Base-by-base conservation (phyloP, 371 early-diverging fungal genomes). In the Dichotomocladium elegans region DNA sequence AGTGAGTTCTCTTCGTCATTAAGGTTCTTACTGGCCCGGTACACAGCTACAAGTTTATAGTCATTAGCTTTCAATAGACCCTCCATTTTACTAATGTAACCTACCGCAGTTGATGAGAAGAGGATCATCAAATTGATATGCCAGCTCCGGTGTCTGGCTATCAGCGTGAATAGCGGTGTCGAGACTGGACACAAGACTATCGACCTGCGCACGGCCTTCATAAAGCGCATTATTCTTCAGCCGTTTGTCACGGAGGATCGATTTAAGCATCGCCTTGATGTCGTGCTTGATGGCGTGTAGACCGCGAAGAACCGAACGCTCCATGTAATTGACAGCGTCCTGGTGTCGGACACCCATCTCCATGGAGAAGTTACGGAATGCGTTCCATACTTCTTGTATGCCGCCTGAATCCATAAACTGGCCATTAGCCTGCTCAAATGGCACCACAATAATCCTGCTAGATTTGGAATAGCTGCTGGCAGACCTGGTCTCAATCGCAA, bases 341-440 rank as follows among this genome's bases (percentile, higher is more conserved):
- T 74, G 68, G 34, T 70, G 72, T 1, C 63, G 34, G n/a, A 66
- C 64, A 37, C 70, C 62, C 21, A 66, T 62, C n/a, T 74, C 64
- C 31, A 68, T 37, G 1, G 74, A 31, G 40, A 69, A 73, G 27
- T 72, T 64, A 4, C 72, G 66, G 33, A 70, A 53, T 0, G 74
- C 47, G 2, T 52, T 53, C 72, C 72, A 77, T 2, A 77, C 64
- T n/a, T 70, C 68, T 50, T 74, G 78, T 15, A 74, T 61, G 21
- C 78, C 78, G 15, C 74, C 74, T 2, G 49, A 35, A 47, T 66
- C 68, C 28, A 74, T 49, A 22, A 74, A 74, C 30, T 72, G 72
- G 12, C 66, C 64, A 34, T 57, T 53, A 14, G 57, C 53, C 9
- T 68, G 56, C 0, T 37, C 47, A 17, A 72, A 68, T 7, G 78